Evolutionary conservation across 1,284 basidiomycete species (phyloP).

Genomic region (Ganoderma sinense): DNA sequence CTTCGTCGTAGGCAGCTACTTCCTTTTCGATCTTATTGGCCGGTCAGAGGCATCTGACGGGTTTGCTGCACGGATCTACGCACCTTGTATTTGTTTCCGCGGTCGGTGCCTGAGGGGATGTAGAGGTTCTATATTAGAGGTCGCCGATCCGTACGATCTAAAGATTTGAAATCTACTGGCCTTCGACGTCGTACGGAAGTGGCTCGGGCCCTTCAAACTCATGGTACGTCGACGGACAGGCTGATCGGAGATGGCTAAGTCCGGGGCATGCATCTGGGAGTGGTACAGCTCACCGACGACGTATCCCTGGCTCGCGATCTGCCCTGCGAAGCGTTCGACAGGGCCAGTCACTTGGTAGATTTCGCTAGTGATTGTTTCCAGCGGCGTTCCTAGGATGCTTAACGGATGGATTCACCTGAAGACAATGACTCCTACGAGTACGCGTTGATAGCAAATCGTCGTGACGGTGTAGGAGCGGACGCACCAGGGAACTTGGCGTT

Average conservation of each 20-base stretch:
- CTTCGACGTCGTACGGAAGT: slow-evolving; percentile 87
- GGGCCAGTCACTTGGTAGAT: slow-evolving; percentile 90
- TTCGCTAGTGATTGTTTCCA: slow-evolving; percentile 55
- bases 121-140: background rate
- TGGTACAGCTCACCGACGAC: slow-evolving; percentile 64
- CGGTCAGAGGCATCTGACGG: background rate
- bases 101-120: slow-evolving; percentile 66
- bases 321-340: slow-evolving; percentile 88
- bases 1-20: slow-evolving; percentile 86
- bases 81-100: slow-evolving; percentile 91
- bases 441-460: slow-evolving; percentile 18
- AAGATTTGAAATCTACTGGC: slow-evolving; percentile 43
- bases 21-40: slow-evolving; percentile 79
- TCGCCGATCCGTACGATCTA: background rate
- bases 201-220: slow-evolving; percentile 90
- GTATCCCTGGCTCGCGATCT: slow-evolving; percentile 91
- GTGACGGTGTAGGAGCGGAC: slow-evolving; percentile 15
- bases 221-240: slow-evolving; percentile 86
- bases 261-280: background rate
- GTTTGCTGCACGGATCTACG: background rate
- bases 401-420: slow-evolving; percentile 61
- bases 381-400: background rate
- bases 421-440: slow-evolving; percentile 69
- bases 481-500: slow-evolving; percentile 84
- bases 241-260: slow-evolving; percentile 44